Conservation (phyloP, 257 asterid species). For the Parsonsia alboflavescens region DNA sequence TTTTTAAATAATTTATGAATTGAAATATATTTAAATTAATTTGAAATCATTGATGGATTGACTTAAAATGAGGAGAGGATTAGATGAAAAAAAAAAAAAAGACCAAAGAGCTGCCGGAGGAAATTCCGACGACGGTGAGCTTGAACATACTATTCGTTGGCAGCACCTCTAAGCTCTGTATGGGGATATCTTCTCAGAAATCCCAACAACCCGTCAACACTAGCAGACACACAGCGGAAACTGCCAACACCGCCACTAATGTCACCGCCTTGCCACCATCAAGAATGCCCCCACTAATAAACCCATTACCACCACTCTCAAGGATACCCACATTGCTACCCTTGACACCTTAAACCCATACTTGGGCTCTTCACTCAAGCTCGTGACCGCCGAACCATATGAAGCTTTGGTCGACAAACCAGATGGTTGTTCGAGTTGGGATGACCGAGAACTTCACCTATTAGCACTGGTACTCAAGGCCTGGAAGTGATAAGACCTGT, state of each 20-base stretch:
- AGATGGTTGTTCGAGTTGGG: conserved; percentile 47
- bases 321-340: conserved; percentile 79
- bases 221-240: conserved; percentile 40
- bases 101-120: no score
- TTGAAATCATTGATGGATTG: no score
- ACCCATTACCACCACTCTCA: conserved; percentile 72
- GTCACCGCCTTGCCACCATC: conserved; percentile 59
- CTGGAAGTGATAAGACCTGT: conserved; percentile 75
- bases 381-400: conserved; percentile 77
- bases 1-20: no score
- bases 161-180: conserved; percentile 85
- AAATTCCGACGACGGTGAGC: no score
- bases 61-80: no score
- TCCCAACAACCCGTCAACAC: conserved; percentile 44
- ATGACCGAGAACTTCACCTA: conserved; percentile 64
- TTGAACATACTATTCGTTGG: conserved; percentile 90
- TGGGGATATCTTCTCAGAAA: conserved; percentile 56
- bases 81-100: no score
- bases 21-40: no score
- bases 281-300: conserved; percentile 78
- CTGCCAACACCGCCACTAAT: conserved; percentile 51
- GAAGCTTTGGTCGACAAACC: conserved; percentile 42
- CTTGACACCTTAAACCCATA: conserved; percentile 76
- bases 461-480: conserved; percentile 44
- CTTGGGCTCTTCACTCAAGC: conserved; percentile 45